Evolutionary conservation across 768 basidiomycete species (phyloP), one percentile per base, ranked within the genome.

Genomic region (Podaxis pistillaris): DNA sequence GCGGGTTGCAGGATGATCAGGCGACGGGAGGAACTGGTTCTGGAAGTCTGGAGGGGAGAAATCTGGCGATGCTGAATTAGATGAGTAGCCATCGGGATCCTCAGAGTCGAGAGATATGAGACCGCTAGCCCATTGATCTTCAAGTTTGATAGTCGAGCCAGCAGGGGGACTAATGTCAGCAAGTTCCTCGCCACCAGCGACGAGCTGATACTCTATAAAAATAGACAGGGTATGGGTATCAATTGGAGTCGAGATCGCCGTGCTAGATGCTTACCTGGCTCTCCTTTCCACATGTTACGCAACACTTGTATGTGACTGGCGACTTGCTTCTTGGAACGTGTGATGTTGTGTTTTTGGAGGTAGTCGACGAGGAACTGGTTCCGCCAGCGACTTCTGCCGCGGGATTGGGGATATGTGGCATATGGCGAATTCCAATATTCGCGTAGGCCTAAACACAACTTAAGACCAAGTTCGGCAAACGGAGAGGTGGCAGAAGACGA

Each of bases 271-370:
- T 37, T 62, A 89, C 91, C 87, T 78, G 86, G 81, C 63, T 89
- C 85, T 24, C 90, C 91, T 72, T 91, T 91, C 90, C 90, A 92
- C 91, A 93, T 93, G 70, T 93, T 93, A 56, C 90, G 79, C 59
- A 91, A 73, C 60, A 92, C 91, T 70, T 93, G 91, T 57, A 93
- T 90, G 69, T 93, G 91, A 73, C 88, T 90, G n/a, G 91, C 91
- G 66, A 93, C 91, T 73, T 93, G 91, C 73, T 93, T 93, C 81
- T 93, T 93, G 50, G 89, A 82, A 46, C 91, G 86, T 28, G 81
- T 81, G 70, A 93, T 83, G 60, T 87, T 88, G 40, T 80, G 77
- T 66, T 85, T 86, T 60, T 86, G 80, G 63, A 93, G 84, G 69
- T 90, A 88, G 66, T 92, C 90, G 71, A 93, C 91, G 65, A 93